Evolutionary conservation across 495 filamentous ascomycete genomes (phyloP).

Genomic region (Neurospora intermedia): DNA sequence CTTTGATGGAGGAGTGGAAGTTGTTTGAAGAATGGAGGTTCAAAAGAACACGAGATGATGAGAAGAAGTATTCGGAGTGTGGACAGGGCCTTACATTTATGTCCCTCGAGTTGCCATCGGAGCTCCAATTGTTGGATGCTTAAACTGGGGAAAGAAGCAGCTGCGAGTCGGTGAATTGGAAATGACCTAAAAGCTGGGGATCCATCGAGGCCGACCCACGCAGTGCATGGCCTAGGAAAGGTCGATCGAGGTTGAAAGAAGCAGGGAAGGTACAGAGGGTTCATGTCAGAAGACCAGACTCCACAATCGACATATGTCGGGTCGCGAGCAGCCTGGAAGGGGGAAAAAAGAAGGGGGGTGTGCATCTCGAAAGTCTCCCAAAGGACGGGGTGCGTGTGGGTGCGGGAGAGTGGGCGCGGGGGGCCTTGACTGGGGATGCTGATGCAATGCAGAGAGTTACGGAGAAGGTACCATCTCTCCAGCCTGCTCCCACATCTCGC

Average conservation of each 20-base stretch:
- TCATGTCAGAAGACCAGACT: neutral
- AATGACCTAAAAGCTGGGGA: neutral
- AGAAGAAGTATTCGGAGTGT: neutral
- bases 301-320: neutral
- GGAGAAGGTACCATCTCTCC: neutral
- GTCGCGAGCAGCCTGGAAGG: neutral
- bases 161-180: neutral
- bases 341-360: neutral
- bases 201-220: neutral
- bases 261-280: neutral
- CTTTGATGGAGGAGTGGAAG: neutral
- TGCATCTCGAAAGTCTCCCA: neutral
- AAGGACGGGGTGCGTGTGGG: neutral
- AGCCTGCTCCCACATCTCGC: neutral
- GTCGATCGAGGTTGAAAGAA: neutral
- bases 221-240: neutral
- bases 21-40: neutral
- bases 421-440: neutral
- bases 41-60: neutral
- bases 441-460: neutral
- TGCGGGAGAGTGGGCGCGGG: neutral
- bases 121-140: neutral
- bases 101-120: neutral
- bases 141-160: neutral
- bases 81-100: neutral